phyloP scores from a whole-genome alignment of 208 protist species.

The Kentomonas sorsogonicus region DNA sequence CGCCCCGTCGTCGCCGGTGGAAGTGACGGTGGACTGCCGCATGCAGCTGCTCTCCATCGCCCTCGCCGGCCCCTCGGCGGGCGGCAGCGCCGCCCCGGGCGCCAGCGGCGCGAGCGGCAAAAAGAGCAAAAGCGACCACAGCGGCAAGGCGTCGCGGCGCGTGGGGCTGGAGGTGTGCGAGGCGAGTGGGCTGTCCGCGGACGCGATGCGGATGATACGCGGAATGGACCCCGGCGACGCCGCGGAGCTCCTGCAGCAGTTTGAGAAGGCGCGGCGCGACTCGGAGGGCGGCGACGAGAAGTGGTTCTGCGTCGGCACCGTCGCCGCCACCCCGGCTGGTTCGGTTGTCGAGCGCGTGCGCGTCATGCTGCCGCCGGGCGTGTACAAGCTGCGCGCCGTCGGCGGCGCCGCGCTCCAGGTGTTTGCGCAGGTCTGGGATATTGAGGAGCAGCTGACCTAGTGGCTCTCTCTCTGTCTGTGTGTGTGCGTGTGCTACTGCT shows the following conservation, averaged over 20 bases:
- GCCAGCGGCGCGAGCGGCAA: too few relatives aligned
- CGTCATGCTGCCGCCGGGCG: conserved; percentile 57
- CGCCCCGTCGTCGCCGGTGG: conserved; percentile 55
- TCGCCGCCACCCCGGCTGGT: too few relatives aligned
- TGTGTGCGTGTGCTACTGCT: too few relatives aligned
- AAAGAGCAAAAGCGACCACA: conserved; percentile 2
- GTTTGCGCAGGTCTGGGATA: conserved; percentile 79
- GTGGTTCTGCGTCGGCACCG: conserved; percentile 39
- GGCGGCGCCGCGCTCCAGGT: conserved; percentile 45
- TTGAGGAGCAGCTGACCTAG: conserved; percentile 62
- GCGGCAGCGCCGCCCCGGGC: too few relatives aligned
- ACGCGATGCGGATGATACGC: too few relatives aligned
- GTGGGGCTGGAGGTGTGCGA: too few relatives aligned
- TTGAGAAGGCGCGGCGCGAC: conserved; percentile 5
- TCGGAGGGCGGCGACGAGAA: conserved; percentile 16
- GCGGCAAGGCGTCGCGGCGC: not conserved
- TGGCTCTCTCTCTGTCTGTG: too few relatives aligned
- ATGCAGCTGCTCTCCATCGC: conserved; percentile 63
- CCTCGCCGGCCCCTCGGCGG: not conserved
- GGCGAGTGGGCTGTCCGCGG: too few relatives aligned
- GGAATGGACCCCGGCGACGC: too few relatives aligned
- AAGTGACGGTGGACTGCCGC: conserved; percentile 55
- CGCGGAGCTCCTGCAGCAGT: too few relatives aligned
- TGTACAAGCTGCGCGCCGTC: conserved; percentile 55
- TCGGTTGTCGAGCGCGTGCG: conserved; percentile 31